Evolutionary conservation across 139 green algal genomes (phyloP).

Genomic region (Diplosphaera chodatii): DNA sequence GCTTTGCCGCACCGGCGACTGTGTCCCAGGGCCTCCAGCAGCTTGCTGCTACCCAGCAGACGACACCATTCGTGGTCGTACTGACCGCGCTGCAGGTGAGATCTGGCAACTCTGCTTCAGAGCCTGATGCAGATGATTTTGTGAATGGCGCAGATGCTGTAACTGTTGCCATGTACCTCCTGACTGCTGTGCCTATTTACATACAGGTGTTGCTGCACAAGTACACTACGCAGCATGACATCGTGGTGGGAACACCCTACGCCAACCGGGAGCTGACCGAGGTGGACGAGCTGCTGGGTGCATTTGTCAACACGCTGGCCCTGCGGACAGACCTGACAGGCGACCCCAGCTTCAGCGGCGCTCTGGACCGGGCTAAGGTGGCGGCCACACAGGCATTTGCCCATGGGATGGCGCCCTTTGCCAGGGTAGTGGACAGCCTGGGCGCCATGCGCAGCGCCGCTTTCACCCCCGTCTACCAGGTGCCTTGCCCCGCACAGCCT

Average conservation of each 20-base stretch:
- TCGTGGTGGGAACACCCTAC: neutral
- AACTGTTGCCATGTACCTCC: too few relatives aligned
- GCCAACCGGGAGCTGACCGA: neutral
- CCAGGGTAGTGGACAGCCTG: neutral
- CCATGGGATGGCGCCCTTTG: neutral
- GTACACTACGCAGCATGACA: neutral
- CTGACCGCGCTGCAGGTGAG: neutral
- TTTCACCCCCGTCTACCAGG: neutral
- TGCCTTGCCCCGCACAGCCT: neutral
- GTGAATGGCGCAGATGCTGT: too few relatives aligned
- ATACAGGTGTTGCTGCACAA: neutral
- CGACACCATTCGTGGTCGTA: slow-evolving; percentile 1
- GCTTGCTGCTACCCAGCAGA: neutral
- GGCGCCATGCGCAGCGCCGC: too few relatives aligned
- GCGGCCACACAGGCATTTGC: neutral
- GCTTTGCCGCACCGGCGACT: neutral
- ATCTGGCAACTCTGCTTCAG: neutral
- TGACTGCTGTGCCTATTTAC: too few relatives aligned
- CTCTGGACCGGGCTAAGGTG: neutral
- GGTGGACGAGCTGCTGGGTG: neutral
- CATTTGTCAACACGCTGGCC: neutral
- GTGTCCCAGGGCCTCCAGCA: neutral
- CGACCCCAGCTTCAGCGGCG: neutral
- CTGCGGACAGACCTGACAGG: neutral
- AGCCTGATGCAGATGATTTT: too few relatives aligned